Evolutionary conservation across 2,329 filamentous ascomycete genomes (phyloP).

Genomic region (Camptophora hylomeconis): DNA sequence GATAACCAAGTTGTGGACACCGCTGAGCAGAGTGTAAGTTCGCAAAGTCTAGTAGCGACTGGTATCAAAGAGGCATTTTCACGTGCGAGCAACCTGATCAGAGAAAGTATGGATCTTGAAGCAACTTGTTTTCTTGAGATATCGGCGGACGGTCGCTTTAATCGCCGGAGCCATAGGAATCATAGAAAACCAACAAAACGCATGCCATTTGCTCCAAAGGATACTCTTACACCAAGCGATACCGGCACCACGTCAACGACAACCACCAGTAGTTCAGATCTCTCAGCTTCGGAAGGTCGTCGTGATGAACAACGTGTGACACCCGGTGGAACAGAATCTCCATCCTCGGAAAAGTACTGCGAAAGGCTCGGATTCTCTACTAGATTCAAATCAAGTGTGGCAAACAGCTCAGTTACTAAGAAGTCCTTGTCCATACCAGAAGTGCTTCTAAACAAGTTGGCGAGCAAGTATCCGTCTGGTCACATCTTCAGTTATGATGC

Average conservation of each 20-base stretch:
- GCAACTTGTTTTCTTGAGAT: conserved; percentile 22
- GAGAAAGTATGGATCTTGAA: conserved; percentile 29
- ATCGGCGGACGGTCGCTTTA: conserved; percentile 2
- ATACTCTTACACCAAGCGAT: no score
- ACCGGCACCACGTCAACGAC: conserved; percentile 1
- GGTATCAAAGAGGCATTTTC: conserved; percentile 23
- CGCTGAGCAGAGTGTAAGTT: no score
- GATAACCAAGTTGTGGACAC: no score
- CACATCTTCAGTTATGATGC: conserved; percentile 5
- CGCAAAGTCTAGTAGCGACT: no score
- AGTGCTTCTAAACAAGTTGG: not conserved
- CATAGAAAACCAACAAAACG: not conserved
- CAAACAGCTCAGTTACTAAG: conserved; percentile 1
- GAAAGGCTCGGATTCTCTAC: conserved; percentile 5
- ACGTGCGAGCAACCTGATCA: conserved; percentile 30
- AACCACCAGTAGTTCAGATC: not conserved
- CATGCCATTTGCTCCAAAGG: not conserved
- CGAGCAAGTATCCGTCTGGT: conserved; percentile 2
- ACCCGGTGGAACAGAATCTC: not conserved
- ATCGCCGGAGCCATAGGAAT: no score
- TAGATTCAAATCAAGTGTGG: conserved; percentile 2
- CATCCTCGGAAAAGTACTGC: not conserved
- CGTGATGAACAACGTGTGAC: not conserved
- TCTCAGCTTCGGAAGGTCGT: not conserved
- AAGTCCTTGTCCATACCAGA: conserved; percentile 1